These are phyloP conservation scores for Trichoderma asperellum DNA, from an alignment of 2,329 filamentous ascomycete species.

Conservation along the genomic window DNA sequence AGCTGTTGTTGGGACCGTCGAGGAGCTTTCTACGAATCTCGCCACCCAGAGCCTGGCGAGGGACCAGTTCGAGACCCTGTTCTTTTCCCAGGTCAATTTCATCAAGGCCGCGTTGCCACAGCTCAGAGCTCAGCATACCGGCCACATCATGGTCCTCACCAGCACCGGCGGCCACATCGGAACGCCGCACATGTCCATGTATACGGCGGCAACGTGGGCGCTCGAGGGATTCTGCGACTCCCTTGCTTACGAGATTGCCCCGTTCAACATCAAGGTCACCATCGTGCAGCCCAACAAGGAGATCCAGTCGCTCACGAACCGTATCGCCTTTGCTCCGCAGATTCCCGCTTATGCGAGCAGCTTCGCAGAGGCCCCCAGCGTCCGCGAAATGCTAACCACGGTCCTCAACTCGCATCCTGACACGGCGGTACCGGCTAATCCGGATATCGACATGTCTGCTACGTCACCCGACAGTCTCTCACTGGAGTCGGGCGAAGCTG, in stretches of 20 bases:
- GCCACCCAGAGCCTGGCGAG: conserved; percentile 78
- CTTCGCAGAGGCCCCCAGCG: conserved; percentile 68
- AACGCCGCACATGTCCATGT: conserved; percentile 87
- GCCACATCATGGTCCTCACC: conserved; percentile 87
- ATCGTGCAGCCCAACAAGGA: conserved; percentile 96
- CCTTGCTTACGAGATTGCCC: conserved; percentile 92
- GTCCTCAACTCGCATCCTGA: conserved; percentile 77
- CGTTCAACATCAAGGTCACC: conserved; percentile 95
- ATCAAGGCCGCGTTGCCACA: conserved; percentile 85
- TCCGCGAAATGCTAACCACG: conserved; percentile 80
- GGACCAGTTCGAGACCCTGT: conserved; percentile 92
- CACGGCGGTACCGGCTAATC: conserved; percentile 50
- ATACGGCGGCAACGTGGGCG: conserved; percentile 91
- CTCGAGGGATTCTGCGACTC: conserved; percentile 96
- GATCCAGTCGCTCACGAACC: conserved; percentile 83
- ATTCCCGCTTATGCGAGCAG: conserved; percentile 57
- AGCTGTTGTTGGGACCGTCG: conserved; percentile 88
- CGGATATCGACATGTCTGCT: conserved; percentile 38
- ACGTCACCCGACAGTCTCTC: conserved; percentile 40
- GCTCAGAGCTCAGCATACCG: conserved; percentile 77
- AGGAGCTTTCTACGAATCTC: conserved; percentile 77
- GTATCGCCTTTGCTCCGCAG: conserved; percentile 80
- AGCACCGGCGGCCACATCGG: conserved; percentile 92
- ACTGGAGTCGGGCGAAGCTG: conserved; percentile 42
- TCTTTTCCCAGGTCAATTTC: conserved; percentile 94